Conservation (phyloP, 2,329 filamentous ascomycete species). For the Ilyonectria mors-panacis region DNA sequence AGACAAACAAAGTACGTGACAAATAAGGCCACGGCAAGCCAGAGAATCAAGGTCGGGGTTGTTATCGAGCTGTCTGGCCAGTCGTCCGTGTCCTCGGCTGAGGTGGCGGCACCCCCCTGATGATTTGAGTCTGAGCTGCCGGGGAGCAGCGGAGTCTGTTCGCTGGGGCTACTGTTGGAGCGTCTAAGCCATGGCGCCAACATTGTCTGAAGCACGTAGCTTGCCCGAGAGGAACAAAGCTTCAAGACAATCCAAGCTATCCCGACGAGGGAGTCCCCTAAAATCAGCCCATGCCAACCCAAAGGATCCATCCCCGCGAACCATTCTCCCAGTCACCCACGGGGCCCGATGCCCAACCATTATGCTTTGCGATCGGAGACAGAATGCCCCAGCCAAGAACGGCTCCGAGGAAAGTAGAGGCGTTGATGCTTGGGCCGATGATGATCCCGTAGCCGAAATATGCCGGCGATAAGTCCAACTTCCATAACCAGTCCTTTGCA, state of each 20-base stretch:
- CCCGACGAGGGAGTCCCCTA: neutral
- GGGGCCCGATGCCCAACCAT: constrained; percentile 85
- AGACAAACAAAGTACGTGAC: constrained; percentile 4
- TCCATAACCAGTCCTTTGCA: constrained; percentile 88
- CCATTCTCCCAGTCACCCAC: constrained; percentile 88
- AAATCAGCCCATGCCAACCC: constrained; percentile 65
- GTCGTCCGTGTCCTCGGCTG: neutral
- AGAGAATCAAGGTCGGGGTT: neutral
- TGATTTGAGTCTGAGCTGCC: neutral
- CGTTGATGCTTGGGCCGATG: constrained; percentile 90
- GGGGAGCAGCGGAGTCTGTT: neutral
- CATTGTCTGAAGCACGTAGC: too few relatives aligned
- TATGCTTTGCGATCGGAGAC: constrained; percentile 84
- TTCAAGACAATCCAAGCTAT: constrained; percentile 8
- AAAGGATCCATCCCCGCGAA: constrained; percentile 96
- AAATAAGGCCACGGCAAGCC: neutral
- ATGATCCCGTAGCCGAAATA: constrained; percentile 95
- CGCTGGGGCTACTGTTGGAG: neutral
- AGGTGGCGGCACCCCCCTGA: too few relatives aligned
- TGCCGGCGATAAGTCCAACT: constrained; percentile 88
- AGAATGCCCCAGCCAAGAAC: constrained; percentile 87
- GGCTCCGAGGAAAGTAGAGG: constrained; percentile 90
- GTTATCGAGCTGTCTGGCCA: constrained; percentile 1
- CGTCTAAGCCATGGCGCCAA: too few relatives aligned
- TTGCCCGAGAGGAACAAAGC: neutral